Evolutionary conservation across 805 yeast genomes (phyloP).

Genomic region (Metschnikowia amazonensis): DNA sequence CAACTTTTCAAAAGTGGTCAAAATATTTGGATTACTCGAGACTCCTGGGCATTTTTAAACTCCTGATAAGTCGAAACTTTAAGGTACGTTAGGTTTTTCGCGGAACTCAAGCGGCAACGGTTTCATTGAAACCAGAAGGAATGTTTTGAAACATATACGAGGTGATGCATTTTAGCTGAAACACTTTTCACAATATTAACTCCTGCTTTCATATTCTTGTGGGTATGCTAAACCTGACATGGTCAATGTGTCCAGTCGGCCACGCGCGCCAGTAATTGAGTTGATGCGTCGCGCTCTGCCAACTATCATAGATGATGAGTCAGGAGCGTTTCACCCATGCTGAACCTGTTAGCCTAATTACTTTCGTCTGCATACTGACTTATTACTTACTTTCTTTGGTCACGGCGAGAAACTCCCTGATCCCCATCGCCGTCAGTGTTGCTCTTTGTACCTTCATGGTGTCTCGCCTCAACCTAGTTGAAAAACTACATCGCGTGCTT

Average conservation of each 20-base stretch:
- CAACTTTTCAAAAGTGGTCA: no score
- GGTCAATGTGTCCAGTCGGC: background rate
- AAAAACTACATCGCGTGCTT: background rate
- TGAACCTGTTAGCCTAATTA: background rate
- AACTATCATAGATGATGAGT: background rate
- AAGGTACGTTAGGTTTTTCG: no score
- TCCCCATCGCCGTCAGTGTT: background rate
- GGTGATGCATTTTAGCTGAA: no score
- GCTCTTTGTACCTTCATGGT: background rate
- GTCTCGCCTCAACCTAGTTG: background rate
- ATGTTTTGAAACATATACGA: no score
- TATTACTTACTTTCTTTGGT: background rate
- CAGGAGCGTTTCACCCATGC: background rate
- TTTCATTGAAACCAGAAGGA: no score
- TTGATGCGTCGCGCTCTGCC: background rate
- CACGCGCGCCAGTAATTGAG: background rate
- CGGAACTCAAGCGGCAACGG: no score
- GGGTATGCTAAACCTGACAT: background rate
- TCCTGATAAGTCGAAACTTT: no score
- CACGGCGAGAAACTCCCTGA: background rate
- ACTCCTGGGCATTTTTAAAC: no score
- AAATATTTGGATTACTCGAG: no score
- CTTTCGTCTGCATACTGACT: background rate
- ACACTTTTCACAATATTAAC: no score
- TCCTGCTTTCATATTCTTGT: background rate